Evolutionary conservation across 208 protist species (phyloP).

Genomic region (Wallacemonas sp.): DNA sequence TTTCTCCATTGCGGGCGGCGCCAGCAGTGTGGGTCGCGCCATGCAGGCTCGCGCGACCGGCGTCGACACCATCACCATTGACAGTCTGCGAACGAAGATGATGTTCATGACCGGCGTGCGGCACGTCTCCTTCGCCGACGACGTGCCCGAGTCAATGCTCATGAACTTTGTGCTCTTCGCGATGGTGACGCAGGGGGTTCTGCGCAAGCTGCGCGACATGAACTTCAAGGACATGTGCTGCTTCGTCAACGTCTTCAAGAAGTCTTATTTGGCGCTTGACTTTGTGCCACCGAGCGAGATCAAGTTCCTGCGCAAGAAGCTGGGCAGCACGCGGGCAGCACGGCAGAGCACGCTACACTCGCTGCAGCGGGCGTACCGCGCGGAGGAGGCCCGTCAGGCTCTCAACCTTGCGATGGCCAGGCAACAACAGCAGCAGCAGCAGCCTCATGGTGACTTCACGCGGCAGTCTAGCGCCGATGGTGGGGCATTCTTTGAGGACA

Average conservation of each 20-base stretch:
- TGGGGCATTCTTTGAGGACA: neutral
- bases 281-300: constrained; percentile 17
- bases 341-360: constrained; percentile 18
- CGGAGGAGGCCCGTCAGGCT: constrained; percentile 24
- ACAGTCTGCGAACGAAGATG: constrained; percentile 42
- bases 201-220: constrained; percentile 31
- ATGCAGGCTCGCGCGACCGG: constrained; percentile 26
- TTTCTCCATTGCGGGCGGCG: neutral
- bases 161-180: constrained; percentile 67
- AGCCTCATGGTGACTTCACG: neutral
- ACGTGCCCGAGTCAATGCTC: constrained; percentile 48
- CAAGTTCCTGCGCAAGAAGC: constrained; percentile 3
- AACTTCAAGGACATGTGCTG: constrained; percentile 32
- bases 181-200: constrained; percentile 56
- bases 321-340: neutral
- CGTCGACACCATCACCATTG: constrained; percentile 38
- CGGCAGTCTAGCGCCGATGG: neutral
- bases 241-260: constrained; percentile 37
- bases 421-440: constrained; percentile 19
- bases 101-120: constrained; percentile 41
- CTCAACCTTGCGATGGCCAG: constrained; percentile 3
- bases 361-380: constrained; percentile 27
- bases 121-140: constrained; percentile 33
- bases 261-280: constrained; percentile 28
- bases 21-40: neutral